Percentiles rank a stretch among this genome's conserved stretches.
These are phyloP conservation scores for Endocarpon pusillum DNA, from an alignment of 495 filamentous ascomycete species.

Conservation along the genomic window DNA sequence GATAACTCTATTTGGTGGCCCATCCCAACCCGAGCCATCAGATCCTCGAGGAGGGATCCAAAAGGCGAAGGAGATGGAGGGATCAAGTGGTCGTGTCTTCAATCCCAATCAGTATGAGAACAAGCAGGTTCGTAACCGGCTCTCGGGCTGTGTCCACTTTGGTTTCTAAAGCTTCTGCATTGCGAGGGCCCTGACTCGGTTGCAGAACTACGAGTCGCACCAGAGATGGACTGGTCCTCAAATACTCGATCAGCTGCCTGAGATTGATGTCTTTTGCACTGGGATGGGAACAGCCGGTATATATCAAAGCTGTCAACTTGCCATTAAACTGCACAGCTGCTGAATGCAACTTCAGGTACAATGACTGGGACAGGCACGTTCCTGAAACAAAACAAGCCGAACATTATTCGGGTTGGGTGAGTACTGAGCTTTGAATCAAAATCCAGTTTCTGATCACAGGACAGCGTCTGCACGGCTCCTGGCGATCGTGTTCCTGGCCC, in stretches of 20 bases:
- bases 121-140: too few relatives aligned
- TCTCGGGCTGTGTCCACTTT: too few relatives aligned
- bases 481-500: constrained; percentile 42
- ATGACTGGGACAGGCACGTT: constrained; percentile 37
- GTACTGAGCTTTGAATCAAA: too few relatives aligned
- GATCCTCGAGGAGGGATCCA: constrained; percentile 38
- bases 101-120: constrained; percentile 46
- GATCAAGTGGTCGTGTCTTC: constrained; percentile 21
- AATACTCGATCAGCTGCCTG: constrained; percentile 37
- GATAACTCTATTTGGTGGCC: constrained; percentile 38
- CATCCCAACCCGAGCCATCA: constrained; percentile 37
- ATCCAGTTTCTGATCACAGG: too few relatives aligned
- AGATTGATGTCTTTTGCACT: constrained; percentile 40
- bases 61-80: constrained; percentile 22
- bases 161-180: too few relatives aligned
- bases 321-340: constrained; percentile 12
- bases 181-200: too few relatives aligned
- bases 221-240: constrained; percentile 42
- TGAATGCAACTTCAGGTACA: too few relatives aligned
- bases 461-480: constrained; percentile 35
- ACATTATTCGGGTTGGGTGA: constrained; percentile 31
- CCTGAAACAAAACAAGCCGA: constrained; percentile 35
- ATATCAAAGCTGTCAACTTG: too few relatives aligned
- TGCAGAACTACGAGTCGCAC: constrained; percentile 45
- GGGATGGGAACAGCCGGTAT: constrained; percentile 43